Base-by-base conservation (phyloP, 2,329 filamentous ascomycete species). In the Talaromyces rugulosus region DNA sequence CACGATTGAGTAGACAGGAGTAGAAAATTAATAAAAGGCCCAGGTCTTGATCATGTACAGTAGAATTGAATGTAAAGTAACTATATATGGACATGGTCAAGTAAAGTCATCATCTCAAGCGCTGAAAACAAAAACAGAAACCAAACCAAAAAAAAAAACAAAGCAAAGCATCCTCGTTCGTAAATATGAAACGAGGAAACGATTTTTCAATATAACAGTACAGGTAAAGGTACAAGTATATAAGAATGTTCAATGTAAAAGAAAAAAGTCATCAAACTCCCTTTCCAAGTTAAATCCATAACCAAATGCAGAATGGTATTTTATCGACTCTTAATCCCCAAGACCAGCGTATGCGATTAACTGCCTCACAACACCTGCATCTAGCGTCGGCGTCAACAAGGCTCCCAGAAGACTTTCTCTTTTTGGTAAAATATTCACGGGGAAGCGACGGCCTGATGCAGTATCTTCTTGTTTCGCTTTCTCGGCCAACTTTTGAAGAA, bases 401-500 rank as follows among this genome's bases (percentile, higher is more conserved):
- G 87, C 86, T 16, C 85, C 84, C 47, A 93, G 81, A 42, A 94
- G 77, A 64, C 81, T 86, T 63, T 91, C 87, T 63, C 84, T 86
- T 30, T 85, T 84, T 2, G 89, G 89, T 56, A 92, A 74, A 11
- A 88, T 82, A 55, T 83, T 82, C 1, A 83, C 79, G 6, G 88
- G 87, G 62, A 89, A 78, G 36, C 80, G 70, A 34, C 72, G 78
- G 8, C 76, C 77, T 5, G 71, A 72, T 11, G 81, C 73, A 79
- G 83, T 72, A 85, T 88, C 70, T 74, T 81, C 36, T 82, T 85
- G 76, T 58, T 78, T 79, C 14, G 79, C 78, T 75, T 90, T 92
- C 70, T 92, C 89, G 2, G 85, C 83, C 28, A 94, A 74, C 63
- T 84, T 84, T 65, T 85, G 83, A n/a, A 94, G 75, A 59, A 92